Base-by-base conservation (phyloP, 2,329 filamentous ascomycete genomes). In the Orbilia quercus region DNA sequence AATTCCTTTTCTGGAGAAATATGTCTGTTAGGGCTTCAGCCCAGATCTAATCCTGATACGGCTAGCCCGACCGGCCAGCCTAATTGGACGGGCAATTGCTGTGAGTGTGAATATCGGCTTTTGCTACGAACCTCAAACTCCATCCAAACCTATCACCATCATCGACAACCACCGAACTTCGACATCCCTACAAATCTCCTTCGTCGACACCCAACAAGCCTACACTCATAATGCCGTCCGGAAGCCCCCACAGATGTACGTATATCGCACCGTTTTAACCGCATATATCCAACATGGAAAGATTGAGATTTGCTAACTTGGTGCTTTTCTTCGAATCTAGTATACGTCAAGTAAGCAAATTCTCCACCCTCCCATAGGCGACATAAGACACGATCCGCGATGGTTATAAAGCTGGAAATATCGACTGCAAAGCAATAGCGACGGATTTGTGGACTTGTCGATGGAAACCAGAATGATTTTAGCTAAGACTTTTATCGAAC, bases 211-310 rank as follows among this genome's bases (percentile, higher is more conserved):
- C 38, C 48, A 60, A 50, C 16, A 38, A 58, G 42, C n/a, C n/a
- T 34, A 34, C 82, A 84, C 84, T 84, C 89, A 92, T 87, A 84
- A 95, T 95, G 91, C 88, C 90, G 90, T 89, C 90, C 82, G 90
- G 91, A 88, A 86, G 89, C 82, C 90, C 90, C 85, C 90, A 93
- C 89, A 88, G 91, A 90, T 86, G 91, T 94, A 85, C 91, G 91
- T 91, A 70, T 70, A 71, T 78, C 76, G 75, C 6, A 34, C 53
- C 23, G 51, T 42, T 18, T 38, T 34, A 40, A 44, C 31, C 42
- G 36, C 6, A 16, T 31, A 44, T 45, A 11, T 47, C 22, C 34
- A 36, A 14, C 45, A 67, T 18, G 1, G 34, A 18, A 63, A n/a
- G n/a, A 54, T 45, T 28, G 28, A 50, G n/a, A 53, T 18, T 18